These are phyloP conservation scores for Zelopaecilomyces penicillatus DNA, from an alignment of 2,329 filamentous ascomycete genomes.

Conservation along the genomic window DNA sequence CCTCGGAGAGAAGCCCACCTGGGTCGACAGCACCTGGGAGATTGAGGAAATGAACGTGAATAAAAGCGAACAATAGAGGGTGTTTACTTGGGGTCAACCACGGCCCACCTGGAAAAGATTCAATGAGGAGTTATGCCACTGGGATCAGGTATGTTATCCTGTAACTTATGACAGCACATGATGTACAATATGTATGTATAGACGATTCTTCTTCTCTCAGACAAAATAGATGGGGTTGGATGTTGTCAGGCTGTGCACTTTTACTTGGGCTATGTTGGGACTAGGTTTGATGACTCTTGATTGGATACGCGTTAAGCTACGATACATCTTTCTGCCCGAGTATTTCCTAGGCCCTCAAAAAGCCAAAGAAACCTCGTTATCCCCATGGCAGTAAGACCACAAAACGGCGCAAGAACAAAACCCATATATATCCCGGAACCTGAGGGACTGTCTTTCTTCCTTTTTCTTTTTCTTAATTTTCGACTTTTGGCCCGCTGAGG, in stretches of 20 bases:
- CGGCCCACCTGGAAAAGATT: background rate
- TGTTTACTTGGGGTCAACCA: background rate
- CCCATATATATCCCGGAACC: background rate
- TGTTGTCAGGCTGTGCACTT: background rate
- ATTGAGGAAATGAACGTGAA: conserved; percentile 66
- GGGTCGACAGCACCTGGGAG: conserved; percentile 67
- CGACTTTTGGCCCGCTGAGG: conserved; percentile 13
- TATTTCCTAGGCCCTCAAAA: background rate
- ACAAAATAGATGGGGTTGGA: background rate
- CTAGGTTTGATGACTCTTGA: background rate
- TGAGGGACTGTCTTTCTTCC: background rate
- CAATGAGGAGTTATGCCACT: background rate
- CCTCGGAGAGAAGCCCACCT: conserved; percentile 75
- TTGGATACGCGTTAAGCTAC: conserved; percentile 49
- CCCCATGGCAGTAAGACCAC: conserved; percentile 50
- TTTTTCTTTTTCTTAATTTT: conserved; percentile 1
- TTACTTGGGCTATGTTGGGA: background rate
- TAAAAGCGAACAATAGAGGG: conserved; percentile 23
- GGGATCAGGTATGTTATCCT: conserved; percentile 7
- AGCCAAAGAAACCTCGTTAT: too few relatives aligned
- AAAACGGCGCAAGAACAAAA: conserved; percentile 51
- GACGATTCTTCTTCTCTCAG: conserved; percentile 16
- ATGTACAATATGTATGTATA: conserved; percentile 11
- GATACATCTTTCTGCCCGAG: conserved; percentile 51
- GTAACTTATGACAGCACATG: background rate